A percentile compares a stretch with the other conserved stretches of the same genome.
phyloP scores from a whole-genome alignment of 805 yeast species.

The Pichia californica region DNA sequence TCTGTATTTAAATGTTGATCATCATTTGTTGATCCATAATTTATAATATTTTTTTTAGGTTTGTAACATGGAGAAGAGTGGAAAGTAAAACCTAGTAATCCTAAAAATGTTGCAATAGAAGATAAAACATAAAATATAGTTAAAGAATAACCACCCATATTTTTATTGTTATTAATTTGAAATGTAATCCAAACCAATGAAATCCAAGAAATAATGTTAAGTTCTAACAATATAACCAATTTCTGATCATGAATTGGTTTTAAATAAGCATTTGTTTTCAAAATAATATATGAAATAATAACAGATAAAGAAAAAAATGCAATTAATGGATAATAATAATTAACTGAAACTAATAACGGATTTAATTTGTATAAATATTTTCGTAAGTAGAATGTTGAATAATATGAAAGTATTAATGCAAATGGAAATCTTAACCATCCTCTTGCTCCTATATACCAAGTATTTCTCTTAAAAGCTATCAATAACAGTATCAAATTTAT shows the following conservation, averaged over 20 bases:
- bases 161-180: constrained; percentile 40
- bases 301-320: constrained; percentile 43
- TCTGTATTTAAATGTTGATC: constrained; percentile 2
- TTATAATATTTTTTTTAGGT: not conserved
- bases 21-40: constrained; percentile 1
- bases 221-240: constrained; percentile 48
- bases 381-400: constrained; percentile 31
- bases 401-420: constrained; percentile 41
- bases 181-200: constrained; percentile 45
- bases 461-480: constrained; percentile 39
- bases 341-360: constrained; percentile 47
- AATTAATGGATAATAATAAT: constrained; percentile 43
- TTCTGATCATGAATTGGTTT: constrained; percentile 55
- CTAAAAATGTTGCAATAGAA: constrained; percentile 43
- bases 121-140: constrained; percentile 41
- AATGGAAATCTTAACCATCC: constrained; percentile 55
- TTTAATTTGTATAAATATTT: constrained; percentile 36
- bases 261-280: constrained; percentile 41
- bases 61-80: constrained; percentile 3
- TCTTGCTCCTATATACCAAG: constrained; percentile 40
- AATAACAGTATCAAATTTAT: constrained; percentile 40
- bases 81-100: constrained; percentile 22
- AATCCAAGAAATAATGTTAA: constrained; percentile 53
- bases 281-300: constrained; percentile 47
- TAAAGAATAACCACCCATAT: constrained; percentile 47